A percentile compares a stretch with the other conserved stretches of the same genome.
Conservation (phyloP, 306 rosid species). For the Cicer chorassanicum region DNA sequence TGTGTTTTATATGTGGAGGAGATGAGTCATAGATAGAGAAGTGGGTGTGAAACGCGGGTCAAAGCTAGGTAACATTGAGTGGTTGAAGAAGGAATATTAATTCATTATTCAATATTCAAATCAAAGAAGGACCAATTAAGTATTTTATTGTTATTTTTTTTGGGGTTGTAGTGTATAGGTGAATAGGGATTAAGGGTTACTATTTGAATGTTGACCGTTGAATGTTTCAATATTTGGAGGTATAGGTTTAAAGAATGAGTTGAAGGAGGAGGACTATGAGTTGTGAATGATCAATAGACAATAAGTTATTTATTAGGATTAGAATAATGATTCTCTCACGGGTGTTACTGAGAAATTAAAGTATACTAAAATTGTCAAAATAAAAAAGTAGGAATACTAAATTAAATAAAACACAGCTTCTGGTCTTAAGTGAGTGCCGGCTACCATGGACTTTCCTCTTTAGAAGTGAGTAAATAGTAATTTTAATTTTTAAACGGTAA, state of each 20-base stretch:
- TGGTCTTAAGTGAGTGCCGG: no score
- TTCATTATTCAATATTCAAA: constrained; percentile 10
- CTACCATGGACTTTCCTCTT: no score
- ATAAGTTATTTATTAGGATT: no score
- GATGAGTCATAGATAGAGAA: background rate
- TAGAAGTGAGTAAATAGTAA: no score
- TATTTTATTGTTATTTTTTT: background rate
- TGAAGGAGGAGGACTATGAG: background rate
- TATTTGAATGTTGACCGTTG: constrained; percentile 53
- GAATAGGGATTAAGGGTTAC: background rate
- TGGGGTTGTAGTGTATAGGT: background rate
- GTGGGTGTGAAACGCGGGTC: constrained; percentile 44
- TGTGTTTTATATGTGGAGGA: constrained; percentile 37
- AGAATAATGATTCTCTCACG: no score
- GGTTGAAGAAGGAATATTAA: constrained; percentile 25
- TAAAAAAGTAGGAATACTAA: no score
- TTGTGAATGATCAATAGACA: no score
- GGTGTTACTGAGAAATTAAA: no score
- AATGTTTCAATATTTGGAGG: constrained; percentile 30
- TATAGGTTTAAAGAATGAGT: background rate
- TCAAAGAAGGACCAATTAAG: background rate
- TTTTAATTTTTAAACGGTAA: no score
- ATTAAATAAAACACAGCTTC: no score
- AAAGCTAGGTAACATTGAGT: constrained; percentile 37
- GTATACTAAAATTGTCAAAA: no score